Base-by-base conservation (phyloP, 148 eudicot genomes). In the Beta vulgaris region DNA sequence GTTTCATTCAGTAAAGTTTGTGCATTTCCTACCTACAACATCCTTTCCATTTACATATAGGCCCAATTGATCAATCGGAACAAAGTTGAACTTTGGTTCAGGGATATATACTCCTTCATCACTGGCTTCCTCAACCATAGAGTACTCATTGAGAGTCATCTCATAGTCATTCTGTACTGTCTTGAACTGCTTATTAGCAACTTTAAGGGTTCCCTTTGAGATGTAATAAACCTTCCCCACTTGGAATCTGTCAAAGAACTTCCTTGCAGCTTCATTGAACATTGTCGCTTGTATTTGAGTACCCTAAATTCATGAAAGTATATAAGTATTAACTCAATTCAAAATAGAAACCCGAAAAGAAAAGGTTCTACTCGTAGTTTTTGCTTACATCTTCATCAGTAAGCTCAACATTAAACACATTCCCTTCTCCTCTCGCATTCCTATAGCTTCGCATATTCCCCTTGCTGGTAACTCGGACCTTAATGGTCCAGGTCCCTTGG, bases 261-360 rank as follows among this genome's bases (percentile, higher is more conserved):
- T 96, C 76, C 71, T 84, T 77, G 99, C 99, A 84, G 98, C 94
- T 72, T 87, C 99, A 78, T 96, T 96, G 73, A 96, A 96, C 99
- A 96, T 96, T 28, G 98, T 96, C 51, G 99, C 99, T 82, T 91
- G 99, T 35, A 92, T 96, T 91, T 92, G 91, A 37, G 99, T 92
- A 76, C 99, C 99, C 99, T 96, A 77, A 68, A 78, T n/a, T 23
- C 46, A 74, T 48, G 1, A 28, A 49, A 81, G 66, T 55, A 5
- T 3, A 54, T 0, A 51, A 43, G 29, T n/a, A 36, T 12, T 26
- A 72, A 16, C 35, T 46, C 42, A 51, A 21, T 34, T 32, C 51
- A 70, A 28, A 39, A 19, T 26, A 15, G 9, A 31, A 23, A 36
- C 7, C 65, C 54, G 4, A 10, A 31, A 40, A 43, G 0, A 13